A percentile compares a stretch with the other conserved stretches of the same genome.
Conservation (phyloP, 164 flowering plant genomes). For the Liriodendron chinense region DNA sequence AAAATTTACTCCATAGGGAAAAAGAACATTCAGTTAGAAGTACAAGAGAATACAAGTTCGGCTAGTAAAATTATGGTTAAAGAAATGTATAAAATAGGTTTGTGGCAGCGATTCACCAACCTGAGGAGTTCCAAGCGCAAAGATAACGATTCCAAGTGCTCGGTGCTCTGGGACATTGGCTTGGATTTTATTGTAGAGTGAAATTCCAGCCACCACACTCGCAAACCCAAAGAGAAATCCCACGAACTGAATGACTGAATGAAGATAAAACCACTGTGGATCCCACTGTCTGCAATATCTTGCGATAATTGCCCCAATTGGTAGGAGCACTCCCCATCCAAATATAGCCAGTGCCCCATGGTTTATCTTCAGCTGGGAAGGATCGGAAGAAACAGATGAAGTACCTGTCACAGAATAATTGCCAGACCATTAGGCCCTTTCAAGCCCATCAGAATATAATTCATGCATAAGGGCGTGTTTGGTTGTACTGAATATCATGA, state of each 20-base stretch:
- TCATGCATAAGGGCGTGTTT: no score
- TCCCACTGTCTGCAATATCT: slow-evolving; percentile 72
- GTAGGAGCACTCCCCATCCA: slow-evolving; percentile 84
- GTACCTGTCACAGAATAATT: slow-evolving; percentile 9
- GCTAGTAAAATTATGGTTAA: not conserved
- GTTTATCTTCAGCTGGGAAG: slow-evolving; percentile 31
- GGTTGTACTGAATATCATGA: no score
- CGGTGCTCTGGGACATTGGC: slow-evolving; percentile 45
- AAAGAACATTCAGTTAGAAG: not conserved
- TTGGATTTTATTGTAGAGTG: slow-evolving; percentile 35
- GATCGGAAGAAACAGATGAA: slow-evolving; percentile 23
- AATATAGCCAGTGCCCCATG: slow-evolving; percentile 65
- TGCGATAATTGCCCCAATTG: slow-evolving; percentile 71
- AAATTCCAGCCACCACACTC: slow-evolving; percentile 49
- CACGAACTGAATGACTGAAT: slow-evolving; percentile 49
- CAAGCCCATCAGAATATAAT: no score
- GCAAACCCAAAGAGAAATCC: slow-evolving; percentile 65
- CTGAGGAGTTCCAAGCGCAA: slow-evolving; percentile 69
- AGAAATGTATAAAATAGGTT: not conserved
- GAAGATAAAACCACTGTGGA: slow-evolving; percentile 80
- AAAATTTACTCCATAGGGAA: no score
- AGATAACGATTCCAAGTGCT: slow-evolving; percentile 62
- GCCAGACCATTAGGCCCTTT: not conserved
- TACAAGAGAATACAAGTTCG: not conserved
- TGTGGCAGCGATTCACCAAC: slow-evolving; percentile 28